Conservation (phyloP, 2,329 filamentous ascomycete species). For the Incumbomyces delicatus region DNA sequence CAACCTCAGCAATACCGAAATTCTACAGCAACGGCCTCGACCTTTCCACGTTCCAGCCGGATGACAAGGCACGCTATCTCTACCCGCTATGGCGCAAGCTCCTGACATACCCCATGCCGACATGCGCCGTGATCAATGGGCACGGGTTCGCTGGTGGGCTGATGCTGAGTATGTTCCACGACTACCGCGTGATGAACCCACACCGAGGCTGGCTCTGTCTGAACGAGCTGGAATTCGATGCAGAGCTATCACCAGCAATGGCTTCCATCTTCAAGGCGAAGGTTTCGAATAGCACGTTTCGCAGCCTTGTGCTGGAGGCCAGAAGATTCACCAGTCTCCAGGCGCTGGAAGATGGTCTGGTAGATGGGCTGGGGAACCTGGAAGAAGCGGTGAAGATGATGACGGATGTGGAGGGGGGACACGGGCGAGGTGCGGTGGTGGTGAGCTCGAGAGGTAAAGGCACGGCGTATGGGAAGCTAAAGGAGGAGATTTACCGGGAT, state of each 20-base stretch:
- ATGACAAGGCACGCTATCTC: slow-evolving; percentile 52
- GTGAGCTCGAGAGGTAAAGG: slow-evolving; percentile 49
- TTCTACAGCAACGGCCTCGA: slow-evolving; percentile 78
- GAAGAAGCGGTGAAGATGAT: slow-evolving; percentile 55
- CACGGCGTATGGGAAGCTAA: slow-evolving; percentile 61
- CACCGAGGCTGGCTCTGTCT: slow-evolving; percentile 64
- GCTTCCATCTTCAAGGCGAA: slow-evolving; percentile 65
- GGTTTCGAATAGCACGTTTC: slow-evolving; percentile 45
- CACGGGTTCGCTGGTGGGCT: slow-evolving; percentile 76
- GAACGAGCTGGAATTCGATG: slow-evolving; percentile 73
- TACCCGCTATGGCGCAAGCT: slow-evolving; percentile 58
- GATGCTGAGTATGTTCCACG: slow-evolving; percentile 72
- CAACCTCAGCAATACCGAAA: slow-evolving; percentile 64
- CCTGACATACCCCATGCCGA: slow-evolving; percentile 70
- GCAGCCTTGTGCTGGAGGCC: slow-evolving; percentile 63
- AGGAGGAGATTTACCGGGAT: slow-evolving; percentile 66
- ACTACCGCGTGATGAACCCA: slow-evolving; percentile 70
- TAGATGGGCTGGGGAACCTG: slow-evolving; percentile 57
- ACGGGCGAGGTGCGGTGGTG: slow-evolving; percentile 33
- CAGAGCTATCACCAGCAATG: slow-evolving; percentile 66
- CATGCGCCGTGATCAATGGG: slow-evolving; percentile 66
- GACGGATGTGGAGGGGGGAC: slow-evolving; percentile 32
- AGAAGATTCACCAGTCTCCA: slow-evolving; percentile 54
- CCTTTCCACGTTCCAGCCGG: slow-evolving; percentile 49
- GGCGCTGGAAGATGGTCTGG: slow-evolving; percentile 56